phyloP scores from a whole-genome alignment of 371 early-diverging fungal genomes.

The Mucor ambiguus region DNA sequence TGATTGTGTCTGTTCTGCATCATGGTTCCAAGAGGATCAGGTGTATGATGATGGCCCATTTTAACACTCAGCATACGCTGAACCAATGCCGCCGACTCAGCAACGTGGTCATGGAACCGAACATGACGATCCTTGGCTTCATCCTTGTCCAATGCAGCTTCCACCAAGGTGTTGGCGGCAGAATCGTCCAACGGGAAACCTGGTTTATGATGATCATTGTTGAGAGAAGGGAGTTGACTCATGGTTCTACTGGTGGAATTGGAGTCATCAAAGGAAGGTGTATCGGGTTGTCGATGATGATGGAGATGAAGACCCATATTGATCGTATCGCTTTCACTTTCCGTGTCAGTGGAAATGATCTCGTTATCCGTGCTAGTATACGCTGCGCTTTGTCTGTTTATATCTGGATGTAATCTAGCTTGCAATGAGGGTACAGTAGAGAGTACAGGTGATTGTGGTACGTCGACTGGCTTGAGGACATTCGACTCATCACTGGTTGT shows the following conservation, averaged over 20 bases:
- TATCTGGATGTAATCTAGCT: neutral
- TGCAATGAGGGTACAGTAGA: neutral
- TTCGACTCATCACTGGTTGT: slow-evolving; percentile 11
- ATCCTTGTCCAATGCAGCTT: slow-evolving; percentile 45
- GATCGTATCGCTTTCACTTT: neutral
- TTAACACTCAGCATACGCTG: slow-evolving; percentile 41
- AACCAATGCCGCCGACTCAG: slow-evolving; percentile 48
- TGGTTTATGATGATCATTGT: slow-evolving; percentile 12
- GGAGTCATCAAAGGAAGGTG: neutral
- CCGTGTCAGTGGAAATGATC: neutral
- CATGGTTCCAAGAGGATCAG: slow-evolving; percentile 10
- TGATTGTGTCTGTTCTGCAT: slow-evolving; percentile 9
- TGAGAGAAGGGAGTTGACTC: slow-evolving; percentile 1
- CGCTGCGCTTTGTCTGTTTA: neutral
- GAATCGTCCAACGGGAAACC: neutral
- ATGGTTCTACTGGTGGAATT: neutral
- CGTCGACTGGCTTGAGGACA: neutral
- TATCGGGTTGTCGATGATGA: neutral
- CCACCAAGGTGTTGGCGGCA: slow-evolving; percentile 37
- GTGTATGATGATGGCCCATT: neutral
- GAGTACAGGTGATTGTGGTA: neutral
- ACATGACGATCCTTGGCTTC: slow-evolving; percentile 51
- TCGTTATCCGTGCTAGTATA: neutral
- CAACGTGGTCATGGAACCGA: slow-evolving; percentile 49
- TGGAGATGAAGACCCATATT: neutral